Percentiles rank a stretch among this genome's conserved stretches.
These are phyloP conservation scores for Poterioochromonas sp. DNA, from an alignment of 352 stramenopile species.

Conservation along the genomic window DNA sequence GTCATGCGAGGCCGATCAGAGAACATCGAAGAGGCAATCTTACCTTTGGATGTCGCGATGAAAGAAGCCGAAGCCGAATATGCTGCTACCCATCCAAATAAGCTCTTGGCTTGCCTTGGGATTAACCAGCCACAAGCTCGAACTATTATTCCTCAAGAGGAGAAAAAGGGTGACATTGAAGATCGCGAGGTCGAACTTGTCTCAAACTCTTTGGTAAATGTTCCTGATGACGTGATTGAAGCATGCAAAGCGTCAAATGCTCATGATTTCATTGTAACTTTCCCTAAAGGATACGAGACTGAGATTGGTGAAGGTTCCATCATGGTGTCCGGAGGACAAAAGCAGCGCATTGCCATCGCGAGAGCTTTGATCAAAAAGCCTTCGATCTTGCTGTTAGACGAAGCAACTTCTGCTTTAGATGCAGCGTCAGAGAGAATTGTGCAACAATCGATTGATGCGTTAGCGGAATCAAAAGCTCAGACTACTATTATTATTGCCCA, in stretches of 20 bases:
- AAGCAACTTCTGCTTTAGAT: constrained; percentile 68
- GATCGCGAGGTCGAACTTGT: background rate
- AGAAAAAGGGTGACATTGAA: background rate
- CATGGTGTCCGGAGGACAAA: constrained; percentile 92
- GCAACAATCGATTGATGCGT: constrained; percentile 44
- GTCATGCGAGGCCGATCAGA: constrained; percentile 71
- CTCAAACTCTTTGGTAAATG: too few species aligned
- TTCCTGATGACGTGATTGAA: background rate
- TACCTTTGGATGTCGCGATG: background rate
- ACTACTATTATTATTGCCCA: constrained; percentile 73
- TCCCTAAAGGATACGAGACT: constrained; percentile 88
- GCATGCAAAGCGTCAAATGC: background rate
- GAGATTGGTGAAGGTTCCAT: constrained; percentile 90
- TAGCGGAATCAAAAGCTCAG: constrained; percentile 43
- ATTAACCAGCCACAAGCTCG: background rate
- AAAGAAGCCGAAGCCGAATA: background rate
- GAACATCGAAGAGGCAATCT: background rate
- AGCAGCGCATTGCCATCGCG: constrained; percentile 78
- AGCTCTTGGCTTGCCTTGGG: background rate
- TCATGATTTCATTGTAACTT: constrained; percentile 56
- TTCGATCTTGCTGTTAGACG: constrained; percentile 70
- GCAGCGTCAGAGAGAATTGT: constrained; percentile 62
- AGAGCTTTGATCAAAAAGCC: constrained; percentile 71
- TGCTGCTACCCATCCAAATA: background rate
- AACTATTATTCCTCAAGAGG: too few species aligned